A percentile compares a stretch with the other conserved stretches of the same genome.
Conservation (phyloP, 768 basidiomycete genomes). For the Mycena rosella region DNA sequence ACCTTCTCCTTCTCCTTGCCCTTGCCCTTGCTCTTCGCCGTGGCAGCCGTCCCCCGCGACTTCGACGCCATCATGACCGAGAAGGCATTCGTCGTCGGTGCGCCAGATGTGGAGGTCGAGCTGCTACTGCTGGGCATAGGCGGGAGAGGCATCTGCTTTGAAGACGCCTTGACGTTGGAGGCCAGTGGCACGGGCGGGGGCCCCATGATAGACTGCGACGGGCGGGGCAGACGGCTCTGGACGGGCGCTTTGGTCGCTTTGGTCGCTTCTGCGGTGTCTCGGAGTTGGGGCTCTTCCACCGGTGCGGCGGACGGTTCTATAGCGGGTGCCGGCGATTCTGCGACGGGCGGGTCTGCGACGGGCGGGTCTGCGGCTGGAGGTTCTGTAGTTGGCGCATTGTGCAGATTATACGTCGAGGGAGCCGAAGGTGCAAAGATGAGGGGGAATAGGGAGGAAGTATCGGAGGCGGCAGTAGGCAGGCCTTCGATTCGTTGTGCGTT, state of each 20-base stretch:
- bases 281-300: constrained; percentile 6
- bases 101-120: constrained; percentile 27
- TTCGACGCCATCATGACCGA: constrained; percentile 47
- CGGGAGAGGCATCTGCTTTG: constrained; percentile 22
- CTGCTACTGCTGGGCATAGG: constrained; percentile 31
- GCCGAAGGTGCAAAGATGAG: background rate
- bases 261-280: constrained; percentile 27
- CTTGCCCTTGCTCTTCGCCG: constrained; percentile 42
- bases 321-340: too few relatives aligned
- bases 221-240: constrained; percentile 52
- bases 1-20: constrained; percentile 42
- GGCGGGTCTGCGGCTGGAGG: background rate
- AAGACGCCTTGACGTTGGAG: background rate
- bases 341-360: constrained; percentile 1
- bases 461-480: constrained; percentile 26
- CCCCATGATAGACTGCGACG: constrained; percentile 35
- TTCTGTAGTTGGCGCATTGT: background rate
- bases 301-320: too few relatives aligned
- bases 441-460: constrained; percentile 27
- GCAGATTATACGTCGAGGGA: background rate
- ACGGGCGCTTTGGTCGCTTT: constrained; percentile 33
- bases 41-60: constrained; percentile 34
- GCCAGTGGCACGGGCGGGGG: constrained; percentile 29
- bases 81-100: constrained; percentile 49
- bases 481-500: constrained; percentile 27